These are phyloP conservation scores for Trametes cubensis DNA, from an alignment of 768 basidiomycete genomes.

Conservation along the genomic window DNA sequence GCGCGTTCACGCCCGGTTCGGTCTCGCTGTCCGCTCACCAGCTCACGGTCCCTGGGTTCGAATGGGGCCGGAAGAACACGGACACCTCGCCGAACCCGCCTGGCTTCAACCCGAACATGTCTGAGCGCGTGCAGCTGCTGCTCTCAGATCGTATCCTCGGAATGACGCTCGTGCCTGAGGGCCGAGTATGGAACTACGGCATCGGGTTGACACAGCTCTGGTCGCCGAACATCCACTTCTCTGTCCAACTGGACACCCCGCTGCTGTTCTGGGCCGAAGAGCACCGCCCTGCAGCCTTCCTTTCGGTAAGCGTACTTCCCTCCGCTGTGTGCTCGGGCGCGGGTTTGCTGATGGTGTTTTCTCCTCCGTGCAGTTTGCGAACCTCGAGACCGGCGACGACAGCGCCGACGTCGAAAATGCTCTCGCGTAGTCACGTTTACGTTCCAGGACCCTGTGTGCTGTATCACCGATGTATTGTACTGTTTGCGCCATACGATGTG, in stretches of 20 bases:
- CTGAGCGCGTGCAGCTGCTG: conserved; percentile 89
- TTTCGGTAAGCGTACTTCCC: conserved; percentile 61
- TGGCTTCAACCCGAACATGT: conserved; percentile 99
- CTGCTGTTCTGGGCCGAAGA: conserved; percentile 95
- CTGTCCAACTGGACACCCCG: conserved; percentile 89
- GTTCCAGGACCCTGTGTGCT: conserved; percentile 18
- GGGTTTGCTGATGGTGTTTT: neutral
- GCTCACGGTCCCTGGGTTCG: conserved; percentile 89
- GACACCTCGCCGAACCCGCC: conserved; percentile 84
- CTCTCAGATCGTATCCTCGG: conserved; percentile 95
- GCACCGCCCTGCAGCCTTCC: conserved; percentile 92
- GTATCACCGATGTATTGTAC: conserved; percentile 22
- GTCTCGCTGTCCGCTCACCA: conserved; percentile 94
- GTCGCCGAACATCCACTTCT: conserved; percentile 79
- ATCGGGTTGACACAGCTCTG: conserved; percentile 92
- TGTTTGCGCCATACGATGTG: neutral
- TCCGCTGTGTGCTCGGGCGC: conserved; percentile 18
- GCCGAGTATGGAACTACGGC: conserved; percentile 96
- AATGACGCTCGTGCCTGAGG: conserved; percentile 93
- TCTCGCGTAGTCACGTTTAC: conserved; percentile 63
- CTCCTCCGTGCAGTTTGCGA: conserved; percentile 68
- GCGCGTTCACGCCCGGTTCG: conserved; percentile 97
- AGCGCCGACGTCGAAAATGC: conserved; percentile 96
- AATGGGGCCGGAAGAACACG: conserved; percentile 95
- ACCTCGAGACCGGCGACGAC: conserved; percentile 87